Evolutionary conservation across 169 alveolate species (phyloP).

Genomic region (Babesia gibsoni): DNA sequence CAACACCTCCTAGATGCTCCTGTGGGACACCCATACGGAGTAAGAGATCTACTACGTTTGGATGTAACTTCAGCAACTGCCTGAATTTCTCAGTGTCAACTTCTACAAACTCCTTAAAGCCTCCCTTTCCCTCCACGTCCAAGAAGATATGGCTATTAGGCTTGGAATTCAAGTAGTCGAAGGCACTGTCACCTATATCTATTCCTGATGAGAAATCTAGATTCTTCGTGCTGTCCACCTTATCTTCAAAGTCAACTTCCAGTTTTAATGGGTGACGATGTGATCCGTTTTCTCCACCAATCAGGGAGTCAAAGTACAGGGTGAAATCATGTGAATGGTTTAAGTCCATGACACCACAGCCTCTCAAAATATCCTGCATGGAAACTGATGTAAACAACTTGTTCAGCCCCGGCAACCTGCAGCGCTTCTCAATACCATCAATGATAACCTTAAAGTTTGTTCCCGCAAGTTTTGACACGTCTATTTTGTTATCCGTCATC

Average conservation of each 20-base stretch:
- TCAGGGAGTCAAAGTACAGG: slow-evolving; percentile 50
- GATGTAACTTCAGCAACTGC: slow-evolving; percentile 44
- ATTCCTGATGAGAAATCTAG: slow-evolving; percentile 46
- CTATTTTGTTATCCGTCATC: slow-evolving; percentile 22
- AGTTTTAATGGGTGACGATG: slow-evolving; percentile 37
- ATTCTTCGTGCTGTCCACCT: slow-evolving; percentile 35
- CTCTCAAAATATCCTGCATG: slow-evolving; percentile 34
- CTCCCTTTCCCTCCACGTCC: slow-evolving; percentile 54
- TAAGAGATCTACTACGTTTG: slow-evolving; percentile 52
- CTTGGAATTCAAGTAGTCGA: slow-evolving; percentile 45
- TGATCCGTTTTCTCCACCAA: slow-evolving; percentile 34
- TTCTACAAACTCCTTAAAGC: slow-evolving; percentile 54
- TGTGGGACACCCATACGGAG: slow-evolving; percentile 61
- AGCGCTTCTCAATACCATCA: slow-evolving; percentile 51
- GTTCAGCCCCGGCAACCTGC: slow-evolving; percentile 32
- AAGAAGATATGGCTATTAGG: slow-evolving; percentile 56
- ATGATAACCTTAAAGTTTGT: slow-evolving; percentile 51
- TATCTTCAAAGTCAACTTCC: slow-evolving; percentile 49
- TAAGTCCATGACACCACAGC: slow-evolving; percentile 53
- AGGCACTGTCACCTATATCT: slow-evolving; percentile 28
- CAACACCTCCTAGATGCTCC: slow-evolving; percentile 57
- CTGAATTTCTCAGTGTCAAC: slow-evolving; percentile 61
- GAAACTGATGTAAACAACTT: slow-evolving; percentile 33
- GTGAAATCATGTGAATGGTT: slow-evolving; percentile 55
- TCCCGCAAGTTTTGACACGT: slow-evolving; percentile 17